phyloP scores from a whole-genome alignment of 805 yeast species.

The Saturnispora galanensis region DNA sequence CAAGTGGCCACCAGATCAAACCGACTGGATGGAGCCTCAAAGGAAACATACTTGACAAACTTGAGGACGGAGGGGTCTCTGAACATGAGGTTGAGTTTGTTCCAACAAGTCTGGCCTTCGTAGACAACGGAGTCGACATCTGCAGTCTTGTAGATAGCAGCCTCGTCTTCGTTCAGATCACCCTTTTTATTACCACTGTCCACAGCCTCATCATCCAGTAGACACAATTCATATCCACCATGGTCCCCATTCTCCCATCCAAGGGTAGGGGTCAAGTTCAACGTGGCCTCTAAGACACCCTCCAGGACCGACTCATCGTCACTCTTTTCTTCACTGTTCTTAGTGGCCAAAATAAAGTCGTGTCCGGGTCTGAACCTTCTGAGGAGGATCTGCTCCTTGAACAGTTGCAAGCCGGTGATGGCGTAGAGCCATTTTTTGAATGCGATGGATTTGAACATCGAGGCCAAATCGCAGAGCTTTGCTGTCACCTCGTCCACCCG shows the following conservation, averaged over 20 bases:
- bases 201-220: conserved; percentile 35
- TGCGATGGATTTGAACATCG: conserved; percentile 47
- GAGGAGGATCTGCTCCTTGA: conserved; percentile 58
- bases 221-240: conserved; percentile 92
- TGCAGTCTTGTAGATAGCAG: conserved; percentile 68
- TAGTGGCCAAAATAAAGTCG: conserved; percentile 87
- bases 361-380: conserved; percentile 92
- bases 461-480: conserved; percentile 43
- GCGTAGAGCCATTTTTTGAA: conserved; percentile 61
- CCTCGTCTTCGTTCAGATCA: conserved; percentile 48
- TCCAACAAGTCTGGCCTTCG: conserved; percentile 79
- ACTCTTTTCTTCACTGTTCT: conserved; percentile 22
- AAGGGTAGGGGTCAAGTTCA: conserved; percentile 68
- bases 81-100: conserved; percentile 62
- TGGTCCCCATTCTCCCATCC: conserved; percentile 85
- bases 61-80: conserved; percentile 83
- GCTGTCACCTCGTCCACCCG: conserved; percentile 16
- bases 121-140: conserved; percentile 69
- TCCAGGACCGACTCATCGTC: conserved; percentile 27
- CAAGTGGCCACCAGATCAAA: conserved; percentile 85
- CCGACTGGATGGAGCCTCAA: conserved; percentile 78
- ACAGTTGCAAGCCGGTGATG: conserved; percentile 52
- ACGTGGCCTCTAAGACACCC: conserved; percentile 65
- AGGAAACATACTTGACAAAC: conserved; percentile 86
- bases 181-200: conserved; percentile 8